Conservation (phyloP, 495 filamentous ascomycete genomes). For the Apodospora peruviana region DNA sequence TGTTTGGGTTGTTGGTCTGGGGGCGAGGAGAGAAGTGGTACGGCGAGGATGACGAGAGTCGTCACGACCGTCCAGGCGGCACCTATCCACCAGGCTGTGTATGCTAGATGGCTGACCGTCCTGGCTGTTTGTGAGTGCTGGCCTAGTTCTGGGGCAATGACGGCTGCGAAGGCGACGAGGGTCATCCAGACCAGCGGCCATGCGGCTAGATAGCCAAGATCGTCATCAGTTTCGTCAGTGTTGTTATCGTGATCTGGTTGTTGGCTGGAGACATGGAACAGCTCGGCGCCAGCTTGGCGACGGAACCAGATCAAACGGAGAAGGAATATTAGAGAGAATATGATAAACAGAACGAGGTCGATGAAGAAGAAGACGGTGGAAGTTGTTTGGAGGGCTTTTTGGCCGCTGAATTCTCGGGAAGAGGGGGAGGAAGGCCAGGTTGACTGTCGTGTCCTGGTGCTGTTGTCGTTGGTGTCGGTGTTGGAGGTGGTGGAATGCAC, state of each 20-base stretch:
- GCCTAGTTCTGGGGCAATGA: background rate
- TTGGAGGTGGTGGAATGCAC: background rate
- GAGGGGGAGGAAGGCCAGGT: too few relatives aligned
- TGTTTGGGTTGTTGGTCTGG: too few relatives aligned
- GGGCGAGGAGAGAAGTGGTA: too few relatives aligned
- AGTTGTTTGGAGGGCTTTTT: background rate
- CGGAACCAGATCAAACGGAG: constrained; percentile 2
- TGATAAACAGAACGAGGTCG: constrained; percentile 4
- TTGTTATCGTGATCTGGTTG: background rate
- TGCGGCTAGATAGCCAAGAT: background rate
- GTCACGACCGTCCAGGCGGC: constrained; percentile 1
- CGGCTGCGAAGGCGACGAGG: constrained; percentile 3
- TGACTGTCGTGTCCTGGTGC: background rate
- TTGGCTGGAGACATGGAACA: background rate
- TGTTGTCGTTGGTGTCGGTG: background rate
- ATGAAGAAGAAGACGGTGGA: constrained; percentile 8
- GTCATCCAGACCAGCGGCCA: constrained; percentile 4
- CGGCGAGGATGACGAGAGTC: constrained; percentile 3
- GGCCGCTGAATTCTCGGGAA: background rate
- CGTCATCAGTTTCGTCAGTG: background rate
- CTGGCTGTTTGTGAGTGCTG: background rate
- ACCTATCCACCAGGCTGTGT: constrained; percentile 12
- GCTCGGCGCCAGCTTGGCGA: background rate
- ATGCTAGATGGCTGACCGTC: background rate
- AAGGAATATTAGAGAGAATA: constrained; percentile 6